Evolutionary conservation across 176 grass and related monocot species (phyloP).

Genomic region (Oryza longistaminata): DNA sequence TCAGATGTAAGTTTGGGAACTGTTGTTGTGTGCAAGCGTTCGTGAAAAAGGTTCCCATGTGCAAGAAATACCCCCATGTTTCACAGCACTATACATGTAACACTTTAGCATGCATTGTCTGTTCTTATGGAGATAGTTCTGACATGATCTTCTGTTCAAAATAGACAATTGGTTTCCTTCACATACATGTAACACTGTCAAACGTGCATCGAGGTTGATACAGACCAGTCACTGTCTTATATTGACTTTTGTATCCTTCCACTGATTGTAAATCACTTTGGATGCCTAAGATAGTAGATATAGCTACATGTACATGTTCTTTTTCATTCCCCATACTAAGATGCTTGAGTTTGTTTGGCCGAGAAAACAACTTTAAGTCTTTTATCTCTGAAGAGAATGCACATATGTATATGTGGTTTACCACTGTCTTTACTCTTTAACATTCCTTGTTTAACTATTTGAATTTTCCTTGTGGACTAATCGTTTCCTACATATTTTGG

Average conservation of each 20-base stretch:
- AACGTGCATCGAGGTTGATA: neutral
- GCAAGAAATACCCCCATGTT: neutral
- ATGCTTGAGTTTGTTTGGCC: conserved; percentile 8
- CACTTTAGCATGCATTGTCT: neutral
- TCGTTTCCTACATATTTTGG: conserved; percentile 26
- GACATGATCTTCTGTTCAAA: neutral
- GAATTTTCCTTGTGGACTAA: conserved; percentile 19
- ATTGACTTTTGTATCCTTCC: neutral
- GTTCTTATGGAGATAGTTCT: neutral
- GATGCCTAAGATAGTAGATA: neutral
- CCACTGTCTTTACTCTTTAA: neutral
- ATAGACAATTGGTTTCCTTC: neutral
- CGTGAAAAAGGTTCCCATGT: neutral
- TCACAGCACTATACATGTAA: neutral
- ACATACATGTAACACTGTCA: neutral
- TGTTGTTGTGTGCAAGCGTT: neutral
- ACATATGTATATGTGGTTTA: neutral
- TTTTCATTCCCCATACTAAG: neutral
- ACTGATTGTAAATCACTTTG: neutral
- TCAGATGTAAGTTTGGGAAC: neutral
- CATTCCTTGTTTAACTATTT: conserved; percentile 19
- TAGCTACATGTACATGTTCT: neutral
- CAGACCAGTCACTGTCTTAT: neutral
- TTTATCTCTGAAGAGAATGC: conserved; percentile 10
- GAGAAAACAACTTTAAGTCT: neutral